Evolutionary conservation across 1,139 yeast genomes (phyloP).

Genomic region (Groenewaldozyma auringiensis): DNA sequence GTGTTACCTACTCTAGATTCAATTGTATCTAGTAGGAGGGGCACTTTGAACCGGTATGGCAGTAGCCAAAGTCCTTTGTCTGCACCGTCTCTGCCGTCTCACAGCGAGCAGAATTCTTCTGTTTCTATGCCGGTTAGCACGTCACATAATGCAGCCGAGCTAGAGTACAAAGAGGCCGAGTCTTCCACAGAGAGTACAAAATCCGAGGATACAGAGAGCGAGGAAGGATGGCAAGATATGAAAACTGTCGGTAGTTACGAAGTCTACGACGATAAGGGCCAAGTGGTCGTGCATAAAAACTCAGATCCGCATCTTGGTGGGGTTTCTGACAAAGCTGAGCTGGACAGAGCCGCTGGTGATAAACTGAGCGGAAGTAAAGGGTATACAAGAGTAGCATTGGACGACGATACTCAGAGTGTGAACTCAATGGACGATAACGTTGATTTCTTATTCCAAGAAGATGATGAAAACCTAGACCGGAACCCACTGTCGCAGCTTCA

Average conservation of each 20-base stretch:
- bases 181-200: constrained; percentile 4
- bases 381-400: constrained; percentile 84
- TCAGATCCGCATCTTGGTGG: constrained; percentile 16
- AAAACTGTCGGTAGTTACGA: constrained; percentile 52
- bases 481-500: constrained; percentile 61
- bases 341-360: constrained; percentile 9
- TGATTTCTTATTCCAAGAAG: constrained; percentile 59
- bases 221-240: constrained; percentile 49
- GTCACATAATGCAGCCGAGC: not conserved
- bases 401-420: constrained; percentile 74
- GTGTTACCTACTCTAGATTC: not conserved
- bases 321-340: constrained; percentile 7
- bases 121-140: not conserved
- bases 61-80: not conserved
- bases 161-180: constrained; percentile 4
- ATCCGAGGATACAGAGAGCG: constrained; percentile 12
- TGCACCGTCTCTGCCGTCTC: not conserved
- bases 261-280: constrained; percentile 52
- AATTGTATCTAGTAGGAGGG: not conserved
- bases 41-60: not conserved
- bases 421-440: constrained; percentile 68
- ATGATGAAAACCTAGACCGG: constrained; percentile 37
- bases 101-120: not conserved
- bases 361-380: constrained; percentile 40
- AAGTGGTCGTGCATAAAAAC: constrained; percentile 34